Evolutionary conservation across 306 rosid genomes (phyloP), one percentile per base, ranked within the genome.

Genomic region (Aeschynomene evenia): DNA sequence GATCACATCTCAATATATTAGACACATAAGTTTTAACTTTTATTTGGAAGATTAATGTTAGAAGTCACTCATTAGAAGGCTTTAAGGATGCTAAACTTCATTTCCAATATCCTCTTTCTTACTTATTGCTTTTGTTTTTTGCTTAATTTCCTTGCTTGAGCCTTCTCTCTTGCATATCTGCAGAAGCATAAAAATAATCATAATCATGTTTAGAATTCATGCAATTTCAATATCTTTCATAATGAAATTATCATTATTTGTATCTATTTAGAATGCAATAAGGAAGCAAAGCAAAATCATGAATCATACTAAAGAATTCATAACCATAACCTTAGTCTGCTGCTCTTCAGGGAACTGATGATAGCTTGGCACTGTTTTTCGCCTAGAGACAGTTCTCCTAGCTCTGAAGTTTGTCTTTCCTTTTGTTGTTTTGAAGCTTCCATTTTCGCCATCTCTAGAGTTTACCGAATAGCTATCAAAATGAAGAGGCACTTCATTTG

Each of bases 401-500:
- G 77, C 82, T 75, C 80, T 80, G 20, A 85, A 76, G 67, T 77
- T 85, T 45, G 46, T 74, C 66, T 70, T 66, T 62, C 77, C 12
- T 43, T 79, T 63, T 55, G 73, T 49, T 24, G 86, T 67, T 71
- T 74, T 74, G 63, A 72, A 52, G 58, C 70, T 70, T 29, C 61
- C 72, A 28, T 68, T 77, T 10, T 60, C n/a, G n/a, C n/a, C 81
- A 55, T 82, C 82, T 71, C 37, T 34, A 58, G 88, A 75, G 49
- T 60, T 62, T 55, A 79, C 49, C 14, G 86, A 76, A 70, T 45
- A 80, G 78, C 60, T 69, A 28, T 86, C 90, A 70, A 87, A 88
- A 40, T 75, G 82, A 60, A 84, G 77, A 13, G 85, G 70, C 67
- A 88, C 90, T 49, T 93, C 98, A 79, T 93, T 93, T 53, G 98